These are phyloP conservation scores for Fragaria iinumae DNA, from an alignment of 306 rosid genomes.

Conservation along the genomic window DNA sequence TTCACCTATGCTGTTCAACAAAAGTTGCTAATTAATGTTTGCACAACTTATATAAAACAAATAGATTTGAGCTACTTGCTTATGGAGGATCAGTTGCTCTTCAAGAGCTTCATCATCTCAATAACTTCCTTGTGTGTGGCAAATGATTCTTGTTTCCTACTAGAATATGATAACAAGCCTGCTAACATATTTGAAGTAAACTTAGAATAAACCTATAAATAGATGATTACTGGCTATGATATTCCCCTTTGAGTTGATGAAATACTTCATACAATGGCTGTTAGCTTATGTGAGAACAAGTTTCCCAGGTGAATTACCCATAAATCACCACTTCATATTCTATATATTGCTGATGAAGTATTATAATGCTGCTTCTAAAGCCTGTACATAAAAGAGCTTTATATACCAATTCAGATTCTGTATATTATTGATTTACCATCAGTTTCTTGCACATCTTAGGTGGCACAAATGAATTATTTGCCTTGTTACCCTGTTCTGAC, in stretches of 20 bases:
- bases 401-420: no score
- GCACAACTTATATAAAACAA: neutral
- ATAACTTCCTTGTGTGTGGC: neutral
- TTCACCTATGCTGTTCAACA: neutral
- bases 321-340: neutral
- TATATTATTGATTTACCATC: no score
- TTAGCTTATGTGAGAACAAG: neutral
- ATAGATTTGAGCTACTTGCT: neutral
- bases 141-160: neutral
- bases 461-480: neutral
- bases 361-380: neutral
- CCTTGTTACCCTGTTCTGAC: neutral
- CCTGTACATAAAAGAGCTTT: neutral
- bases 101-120: neutral
- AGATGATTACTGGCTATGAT: neutral
- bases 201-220: neutral
- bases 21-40: neutral
- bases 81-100: neutral
- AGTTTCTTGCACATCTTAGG: neutral
- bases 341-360: no score
- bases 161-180: neutral
- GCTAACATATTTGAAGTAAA: neutral
- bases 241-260: neutral
- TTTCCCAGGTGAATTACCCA: neutral
- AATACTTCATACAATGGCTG: neutral